phyloP scores from a whole-genome alignment of 75 land plant genomes.

The Ceratopteris richardii region DNA sequence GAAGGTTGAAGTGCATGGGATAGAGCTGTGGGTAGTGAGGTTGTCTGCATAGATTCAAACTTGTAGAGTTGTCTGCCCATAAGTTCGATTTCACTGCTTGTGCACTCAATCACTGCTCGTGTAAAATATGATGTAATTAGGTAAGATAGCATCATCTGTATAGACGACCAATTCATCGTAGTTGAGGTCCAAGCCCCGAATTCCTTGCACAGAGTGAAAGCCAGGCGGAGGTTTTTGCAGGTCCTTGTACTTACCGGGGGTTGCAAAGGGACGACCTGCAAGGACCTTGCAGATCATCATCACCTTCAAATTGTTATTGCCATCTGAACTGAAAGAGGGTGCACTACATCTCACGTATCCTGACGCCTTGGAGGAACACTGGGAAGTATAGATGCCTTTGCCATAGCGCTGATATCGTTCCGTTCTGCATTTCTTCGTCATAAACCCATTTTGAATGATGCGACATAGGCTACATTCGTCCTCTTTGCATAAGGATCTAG shows the following conservation, averaged over 20 bases:
- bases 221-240: background rate
- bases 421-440: background rate
- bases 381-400: background rate
- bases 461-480: slow-evolving; percentile 17
- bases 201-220: background rate
- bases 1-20: no score
- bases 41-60: no score
- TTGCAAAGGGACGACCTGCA: background rate
- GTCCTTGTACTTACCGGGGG: background rate
- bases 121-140: slow-evolving; percentile 43
- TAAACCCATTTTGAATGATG: slow-evolving; percentile 1
- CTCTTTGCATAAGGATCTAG: slow-evolving; percentile 1
- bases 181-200: slow-evolving; percentile 1
- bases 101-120: no score
- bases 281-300: slow-evolving; percentile 1
- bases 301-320: background rate
- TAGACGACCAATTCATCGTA: slow-evolving; percentile 5
- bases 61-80: no score
- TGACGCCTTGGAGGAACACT: background rate
- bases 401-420: background rate
- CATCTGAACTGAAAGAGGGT: background rate
- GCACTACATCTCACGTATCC: background rate
- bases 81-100: no score
- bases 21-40: no score
- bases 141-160: background rate